Conservation (phyloP, 306 rosid genomes). For the Cajanus cajan region DNA sequence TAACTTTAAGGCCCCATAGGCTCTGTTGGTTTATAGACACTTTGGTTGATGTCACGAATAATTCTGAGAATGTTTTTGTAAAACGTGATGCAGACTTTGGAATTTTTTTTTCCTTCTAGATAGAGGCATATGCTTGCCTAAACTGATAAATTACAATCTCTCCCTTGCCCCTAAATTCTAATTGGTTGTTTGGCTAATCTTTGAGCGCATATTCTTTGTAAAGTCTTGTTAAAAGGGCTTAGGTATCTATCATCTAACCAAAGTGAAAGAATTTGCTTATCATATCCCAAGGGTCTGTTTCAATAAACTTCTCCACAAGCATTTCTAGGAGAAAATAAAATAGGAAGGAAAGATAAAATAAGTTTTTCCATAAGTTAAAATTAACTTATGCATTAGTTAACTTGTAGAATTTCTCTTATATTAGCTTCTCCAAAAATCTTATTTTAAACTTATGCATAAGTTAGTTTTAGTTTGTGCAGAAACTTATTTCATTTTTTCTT, state of each 20-base stretch:
- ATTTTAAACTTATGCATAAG: too few species aligned
- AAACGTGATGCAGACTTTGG: not conserved
- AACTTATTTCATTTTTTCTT: too few species aligned
- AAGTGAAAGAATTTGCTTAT: not conserved
- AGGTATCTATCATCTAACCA: not conserved
- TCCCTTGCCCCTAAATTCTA: too few species aligned
- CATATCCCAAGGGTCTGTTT: not conserved
- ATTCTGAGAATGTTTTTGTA: not conserved
- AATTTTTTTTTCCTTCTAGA: not conserved
- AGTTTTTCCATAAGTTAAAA: too few species aligned
- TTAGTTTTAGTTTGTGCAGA: too few species aligned
- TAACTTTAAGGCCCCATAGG: not conserved
- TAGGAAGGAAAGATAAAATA: too few species aligned
- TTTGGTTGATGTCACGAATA: not conserved
- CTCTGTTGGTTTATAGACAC: not conserved
- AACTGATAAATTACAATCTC: not conserved
- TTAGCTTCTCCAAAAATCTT: too few species aligned
- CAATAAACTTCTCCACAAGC: too few species aligned
- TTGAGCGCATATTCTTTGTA: not conserved
- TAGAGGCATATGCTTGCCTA: slow-evolving; percentile 3
- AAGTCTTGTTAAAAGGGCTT: not conserved
- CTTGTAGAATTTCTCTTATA: too few species aligned
- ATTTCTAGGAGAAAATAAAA: too few species aligned
- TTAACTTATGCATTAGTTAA: too few species aligned
- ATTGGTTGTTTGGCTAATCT: not conserved